Evolutionary conservation across 805 yeast species (phyloP).

Genomic region (Wickerhamiella sergipiensis): DNA sequence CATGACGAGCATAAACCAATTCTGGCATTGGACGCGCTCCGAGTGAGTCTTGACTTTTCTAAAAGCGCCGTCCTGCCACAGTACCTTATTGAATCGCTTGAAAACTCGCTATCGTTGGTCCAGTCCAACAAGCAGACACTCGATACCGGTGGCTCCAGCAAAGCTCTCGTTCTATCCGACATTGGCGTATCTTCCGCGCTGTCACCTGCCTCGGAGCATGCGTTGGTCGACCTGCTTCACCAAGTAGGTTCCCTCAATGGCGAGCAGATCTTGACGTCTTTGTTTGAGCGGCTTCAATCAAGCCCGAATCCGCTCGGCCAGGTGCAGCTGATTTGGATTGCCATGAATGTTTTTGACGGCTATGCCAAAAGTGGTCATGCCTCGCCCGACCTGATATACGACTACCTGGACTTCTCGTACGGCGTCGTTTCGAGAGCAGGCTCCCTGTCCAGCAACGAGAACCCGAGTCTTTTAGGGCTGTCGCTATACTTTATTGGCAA

Average conservation of each 20-base stretch:
- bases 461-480: constrained; percentile 2
- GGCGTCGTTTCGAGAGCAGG: constrained; percentile 4
- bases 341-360: constrained; percentile 6
- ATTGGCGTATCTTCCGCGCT: not conserved
- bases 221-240: constrained; percentile 3
- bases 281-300: constrained; percentile 4
- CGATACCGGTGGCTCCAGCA: not conserved
- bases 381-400: constrained; percentile 6
- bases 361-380: not conserved
- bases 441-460: not conserved
- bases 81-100: constrained; percentile 5
- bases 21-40: constrained; percentile 4
- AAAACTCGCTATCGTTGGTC: constrained; percentile 4
- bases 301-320: constrained; percentile 4
- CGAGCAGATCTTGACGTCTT: not conserved
- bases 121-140: not conserved
- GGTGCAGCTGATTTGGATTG: constrained; percentile 11
- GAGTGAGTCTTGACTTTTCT: not conserved
- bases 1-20: constrained; percentile 6
- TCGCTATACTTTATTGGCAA: constrained; percentile 12
- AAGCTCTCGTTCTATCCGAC: not conserved
- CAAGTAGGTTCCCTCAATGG: constrained; percentile 4
- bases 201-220: constrained; percentile 1
- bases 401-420: constrained; percentile 10
- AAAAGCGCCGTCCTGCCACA: not conserved